Base-by-base conservation (phyloP, 257 asterid species). In the Prunella vulgaris region DNA sequence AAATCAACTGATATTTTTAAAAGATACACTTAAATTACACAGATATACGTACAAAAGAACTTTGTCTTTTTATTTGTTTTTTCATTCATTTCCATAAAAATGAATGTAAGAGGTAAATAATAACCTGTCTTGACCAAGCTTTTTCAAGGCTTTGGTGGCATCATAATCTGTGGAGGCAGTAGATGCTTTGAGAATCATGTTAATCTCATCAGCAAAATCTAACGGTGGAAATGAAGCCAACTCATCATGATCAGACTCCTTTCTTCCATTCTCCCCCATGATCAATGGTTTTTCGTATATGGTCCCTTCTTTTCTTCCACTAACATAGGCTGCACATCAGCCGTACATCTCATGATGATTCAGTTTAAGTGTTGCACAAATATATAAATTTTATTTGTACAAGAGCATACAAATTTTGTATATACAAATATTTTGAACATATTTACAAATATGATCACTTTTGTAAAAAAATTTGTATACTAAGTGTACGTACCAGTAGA, bases 401-500 rank as follows among this genome's bases (percentile, higher is more conserved):
- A 6, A 28, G 33, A 3, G 2, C 5, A 28, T 28, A 28, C 33
- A n/a, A n/a, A n/a, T n/a, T n/a, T n/a, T n/a, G n/a, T n/a, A 28
- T 28, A 28, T 6, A 28, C 6, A 32, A 3, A 30, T 30, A 30
- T 5, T 1, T 4, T 1, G n/a, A n/a, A n/a, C n/a, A n/a, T n/a
- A n/a, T n/a, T n/a, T n/a, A n/a, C n/a, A n/a, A n/a, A n/a, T n/a
- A n/a, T n/a, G n/a, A n/a, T n/a, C n/a, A n/a, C n/a, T n/a, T n/a
- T n/a, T n/a, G n/a, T n/a, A n/a, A n/a, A n/a, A n/a, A n/a, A n/a
- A n/a, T n/a, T n/a, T n/a, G n/a, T n/a, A n/a, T n/a, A n/a, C n/a
- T n/a, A n/a, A n/a, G n/a, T n/a, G n/a, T 30, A 30, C 14, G 0
- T 72, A 83, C 88, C 87, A 0, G 88, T 81, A 3, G 91, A 84